phyloP scores from a whole-genome alignment of 768 basidiomycete genomes.

The Termitomyces sp. region DNA sequence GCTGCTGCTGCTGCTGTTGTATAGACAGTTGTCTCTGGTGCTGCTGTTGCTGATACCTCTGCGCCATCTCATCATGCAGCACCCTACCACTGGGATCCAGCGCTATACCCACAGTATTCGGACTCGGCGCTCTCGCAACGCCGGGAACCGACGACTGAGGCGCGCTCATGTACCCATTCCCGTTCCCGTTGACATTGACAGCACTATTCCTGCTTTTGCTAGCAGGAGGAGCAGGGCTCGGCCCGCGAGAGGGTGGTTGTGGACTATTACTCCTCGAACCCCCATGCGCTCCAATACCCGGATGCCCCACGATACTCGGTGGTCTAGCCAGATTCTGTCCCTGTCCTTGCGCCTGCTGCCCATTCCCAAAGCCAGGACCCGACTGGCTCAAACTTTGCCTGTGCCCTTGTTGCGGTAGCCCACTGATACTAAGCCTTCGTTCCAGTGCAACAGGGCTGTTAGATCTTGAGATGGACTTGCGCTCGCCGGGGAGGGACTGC shows the following conservation, averaged over 20 bases:
- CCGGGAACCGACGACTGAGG: conserved; percentile 26
- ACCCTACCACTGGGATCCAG: conserved; percentile 80
- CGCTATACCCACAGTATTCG: conserved; percentile 77
- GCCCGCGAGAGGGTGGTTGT: conserved; percentile 49
- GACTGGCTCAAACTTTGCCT: conserved; percentile 5
- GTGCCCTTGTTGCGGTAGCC: conserved; percentile 7
- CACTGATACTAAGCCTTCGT: conserved; percentile 21
- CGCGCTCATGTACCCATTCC: conserved; percentile 33
- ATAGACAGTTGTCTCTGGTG: background rate
- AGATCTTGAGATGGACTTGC: conserved; percentile 51
- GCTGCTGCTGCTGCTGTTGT: conserved; percentile 22
- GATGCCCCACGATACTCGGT: conserved; percentile 60
- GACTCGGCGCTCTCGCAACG: conserved; percentile 57
- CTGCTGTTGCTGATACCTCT: conserved; percentile 43
- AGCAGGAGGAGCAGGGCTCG: conserved; percentile 45
- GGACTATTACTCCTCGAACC: conserved; percentile 57
- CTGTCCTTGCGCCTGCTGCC: conserved; percentile 19
- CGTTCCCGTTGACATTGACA: background rate
- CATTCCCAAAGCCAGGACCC: background rate
- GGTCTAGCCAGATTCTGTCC: conserved; percentile 46
- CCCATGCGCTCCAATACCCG: conserved; percentile 77
- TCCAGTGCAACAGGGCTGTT: conserved; percentile 35
- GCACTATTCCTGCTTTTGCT: conserved; percentile 12
- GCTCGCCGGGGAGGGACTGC: conserved; percentile 85
- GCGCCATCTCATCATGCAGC: conserved; percentile 74